Evolutionary conservation across 2,329 filamentous ascomycete genomes (phyloP), one percentile per base, ranked within the genome.

Genomic region (Sarocladium kiliense): DNA sequence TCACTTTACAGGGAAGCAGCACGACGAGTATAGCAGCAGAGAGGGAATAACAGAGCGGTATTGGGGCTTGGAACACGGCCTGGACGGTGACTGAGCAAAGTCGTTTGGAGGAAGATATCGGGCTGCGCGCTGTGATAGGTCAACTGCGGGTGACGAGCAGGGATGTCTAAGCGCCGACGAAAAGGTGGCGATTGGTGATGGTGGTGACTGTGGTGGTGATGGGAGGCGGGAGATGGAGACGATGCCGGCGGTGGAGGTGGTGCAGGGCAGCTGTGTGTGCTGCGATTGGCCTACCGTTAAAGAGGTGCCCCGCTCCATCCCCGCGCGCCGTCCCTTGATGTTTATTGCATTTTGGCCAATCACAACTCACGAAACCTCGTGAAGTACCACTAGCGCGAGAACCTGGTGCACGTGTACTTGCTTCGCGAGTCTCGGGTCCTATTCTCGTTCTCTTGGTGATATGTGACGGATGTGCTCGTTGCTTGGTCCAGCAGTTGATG

Each of bases 41-140:
- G 44, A 47, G 44, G 44, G 44, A 23, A 10, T 30, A 30, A 21
- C 14, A 9, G 44, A 30, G 44, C 44, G 16, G 25, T 5, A 47
- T n/a, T 3, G 25, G 16, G 47, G 11, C 5, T 36, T 51, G 44
- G 10, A 19, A 25, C 23, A 41, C 14, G 44, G 44, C 6, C 41
- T 25, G 19, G 41, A 44, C 41, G 21, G 41, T 23, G 41, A 44
- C 21, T 44, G 18, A 30, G 44, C 44, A 47, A 9, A 3, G 25
- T 44, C 27, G n/a, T 3, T 51, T 21, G 27, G 18, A 23, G 47
- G n/a, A 23, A 23, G 27, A 53, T 39, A 53, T 27, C 26, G 14
- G 23, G 21, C 53, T 60, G 55, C 55, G 60, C 49, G 44, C 54
- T 63, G 62, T 76, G 73, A 72, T 78, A 78, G 76, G 76, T 63